Base-by-base conservation (phyloP, 768 basidiomycete genomes). In the Amyloporia xantha region DNA sequence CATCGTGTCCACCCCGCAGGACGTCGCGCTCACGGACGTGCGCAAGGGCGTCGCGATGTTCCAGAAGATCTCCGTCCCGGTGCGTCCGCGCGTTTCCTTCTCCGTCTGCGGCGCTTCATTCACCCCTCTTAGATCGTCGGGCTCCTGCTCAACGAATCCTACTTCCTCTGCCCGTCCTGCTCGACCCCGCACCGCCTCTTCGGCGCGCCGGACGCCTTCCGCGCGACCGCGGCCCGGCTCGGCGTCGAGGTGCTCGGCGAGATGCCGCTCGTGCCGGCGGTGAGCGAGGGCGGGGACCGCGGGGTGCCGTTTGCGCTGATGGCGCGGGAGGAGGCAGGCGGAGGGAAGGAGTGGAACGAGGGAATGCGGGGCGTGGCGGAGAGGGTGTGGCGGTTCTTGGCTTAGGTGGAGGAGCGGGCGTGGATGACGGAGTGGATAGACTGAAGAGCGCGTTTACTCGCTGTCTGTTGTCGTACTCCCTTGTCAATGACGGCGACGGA, bases 1-100 rank as follows among this genome's bases (percentile, higher is more conserved):
- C 2, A 90, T 99, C 49, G 84, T 97, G 1, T 95, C 93, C 0
- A 97, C 95, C 5, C 94, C 95, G 0, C 95, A 99, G 64, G 88
- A 95, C 57, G 87, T 98, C 27, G 88, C 94, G 2, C 74, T 97
- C 4, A 75, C 88, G 4, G 95, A 98, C 62, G 92, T 92, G 1
- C 77, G 89, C 51, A 94, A 94, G 56, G 94, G 95, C 0, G 86
- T 97, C 20, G 76, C 84, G 6, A 95, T 95, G 91, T 84, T 97
- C 62, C 79, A 79, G 46, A 96, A 94, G 66, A 76, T 97, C 7
- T 73, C 77, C 15, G 82, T 97, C 1, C 94, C 95, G 0, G 92
- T 95, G 59, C 45, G 84, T 67, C 6, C 36, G 27, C 15, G 20
- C 4, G 26, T 12, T 37, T 33, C 21, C 6, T 10, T 44, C 17